Percentiles rank a stretch among this genome's conserved stretches.
Conservation (phyloP, 805 yeast species). For the Saturnispora diversa region DNA sequence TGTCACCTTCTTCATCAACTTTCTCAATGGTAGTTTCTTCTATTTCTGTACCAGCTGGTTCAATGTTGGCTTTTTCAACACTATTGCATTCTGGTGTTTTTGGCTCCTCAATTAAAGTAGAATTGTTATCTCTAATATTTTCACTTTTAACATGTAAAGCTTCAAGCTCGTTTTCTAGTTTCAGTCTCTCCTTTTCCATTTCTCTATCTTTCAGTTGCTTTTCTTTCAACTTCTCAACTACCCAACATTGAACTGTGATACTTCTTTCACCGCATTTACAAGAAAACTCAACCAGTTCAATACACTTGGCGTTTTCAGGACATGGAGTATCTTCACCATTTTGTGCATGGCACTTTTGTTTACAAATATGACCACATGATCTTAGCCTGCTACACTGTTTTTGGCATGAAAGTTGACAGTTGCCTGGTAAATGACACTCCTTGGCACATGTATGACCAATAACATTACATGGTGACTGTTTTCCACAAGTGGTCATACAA, state of each 20-base stretch:
- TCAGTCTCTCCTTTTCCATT: not conserved
- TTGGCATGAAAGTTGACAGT: slow-evolving; percentile 54
- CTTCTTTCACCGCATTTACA: slow-evolving; percentile 62
- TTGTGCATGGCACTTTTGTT: slow-evolving; percentile 51
- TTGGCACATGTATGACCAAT: slow-evolving; percentile 40
- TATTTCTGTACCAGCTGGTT: not conserved
- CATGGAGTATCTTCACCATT: slow-evolving; percentile 33
- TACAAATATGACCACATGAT: slow-evolving; percentile 65
- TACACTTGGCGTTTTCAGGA: slow-evolving; percentile 45
- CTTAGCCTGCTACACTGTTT: slow-evolving; percentile 49
- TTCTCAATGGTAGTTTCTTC: not conserved
- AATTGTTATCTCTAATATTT: not conserved
- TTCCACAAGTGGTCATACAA: slow-evolving; percentile 60
- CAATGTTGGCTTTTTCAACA: not conserved
- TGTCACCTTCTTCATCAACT: not conserved
- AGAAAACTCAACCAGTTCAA: slow-evolving; percentile 37
- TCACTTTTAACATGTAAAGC: not conserved
- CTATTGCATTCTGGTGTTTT: too few species aligned
- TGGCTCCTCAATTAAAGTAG: too few species aligned
- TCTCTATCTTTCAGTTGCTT: not conserved
- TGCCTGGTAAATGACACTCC: slow-evolving; percentile 48
- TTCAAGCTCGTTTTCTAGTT: too few species aligned
- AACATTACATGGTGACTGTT: slow-evolving; percentile 37
- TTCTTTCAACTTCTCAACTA: slow-evolving; percentile 16
- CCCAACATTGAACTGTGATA: slow-evolving; percentile 45